A percentile compares a stretch with the other conserved stretches of the same genome.
Conservation (phyloP, 768 basidiomycete species). For the Tylopilus plumbeoviolaceoides region DNA sequence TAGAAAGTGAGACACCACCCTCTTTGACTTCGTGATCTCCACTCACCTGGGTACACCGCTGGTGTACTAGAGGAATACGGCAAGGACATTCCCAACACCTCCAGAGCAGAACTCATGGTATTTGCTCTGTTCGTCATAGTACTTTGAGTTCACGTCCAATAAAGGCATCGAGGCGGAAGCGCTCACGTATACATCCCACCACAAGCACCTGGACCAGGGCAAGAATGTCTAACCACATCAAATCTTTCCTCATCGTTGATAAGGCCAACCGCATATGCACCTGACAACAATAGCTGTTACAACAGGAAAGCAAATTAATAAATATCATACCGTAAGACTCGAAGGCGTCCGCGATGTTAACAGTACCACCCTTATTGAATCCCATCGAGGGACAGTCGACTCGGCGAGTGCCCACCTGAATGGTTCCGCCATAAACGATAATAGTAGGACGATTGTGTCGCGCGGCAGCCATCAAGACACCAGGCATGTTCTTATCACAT, state of each 20-base stretch:
- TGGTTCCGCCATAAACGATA: slow-evolving; percentile 84
- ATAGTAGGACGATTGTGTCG: slow-evolving; percentile 87
- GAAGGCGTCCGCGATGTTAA: slow-evolving; percentile 82
- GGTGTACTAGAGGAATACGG: slow-evolving; percentile 77
- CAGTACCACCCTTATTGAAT: slow-evolving; percentile 71
- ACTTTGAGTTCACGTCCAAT: neutral
- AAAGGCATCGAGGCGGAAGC: neutral
- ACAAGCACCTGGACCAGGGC: slow-evolving; percentile 80
- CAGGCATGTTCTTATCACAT: slow-evolving; percentile 94
- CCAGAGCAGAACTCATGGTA: slow-evolving; percentile 83
- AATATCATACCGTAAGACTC: slow-evolving; percentile 66
- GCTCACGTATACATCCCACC: slow-evolving; percentile 84
- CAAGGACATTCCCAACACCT: slow-evolving; percentile 81
- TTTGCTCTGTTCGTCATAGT: slow-evolving; percentile 51
- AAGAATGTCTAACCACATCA: slow-evolving; percentile 82
- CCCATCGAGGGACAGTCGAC: slow-evolving; percentile 80
- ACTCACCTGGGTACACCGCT: slow-evolving; percentile 62
- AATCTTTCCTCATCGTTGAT: slow-evolving; percentile 78
- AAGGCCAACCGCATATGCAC: slow-evolving; percentile 70
- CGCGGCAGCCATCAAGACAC: slow-evolving; percentile 79
- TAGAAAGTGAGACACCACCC: neutral
- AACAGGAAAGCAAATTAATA: neutral
- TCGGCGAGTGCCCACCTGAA: slow-evolving; percentile 70
- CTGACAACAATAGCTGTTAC: slow-evolving; percentile 33
- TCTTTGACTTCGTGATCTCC: neutral